Base-by-base conservation (phyloP, 2,329 filamentous ascomycete species). In the Cercospora berteroae region DNA sequence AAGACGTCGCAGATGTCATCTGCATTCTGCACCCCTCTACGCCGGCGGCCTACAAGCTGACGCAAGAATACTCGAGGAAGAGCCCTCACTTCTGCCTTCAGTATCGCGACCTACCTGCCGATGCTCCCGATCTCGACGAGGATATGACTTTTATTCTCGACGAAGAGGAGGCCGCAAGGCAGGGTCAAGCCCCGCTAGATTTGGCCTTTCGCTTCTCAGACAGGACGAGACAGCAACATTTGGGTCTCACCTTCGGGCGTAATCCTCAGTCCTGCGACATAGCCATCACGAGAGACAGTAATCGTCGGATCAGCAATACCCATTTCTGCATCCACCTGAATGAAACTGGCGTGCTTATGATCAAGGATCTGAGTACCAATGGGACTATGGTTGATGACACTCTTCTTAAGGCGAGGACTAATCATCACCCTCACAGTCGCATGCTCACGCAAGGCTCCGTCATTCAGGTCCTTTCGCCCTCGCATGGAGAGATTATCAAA, bases 261-360 rank as follows among this genome's bases (percentile, higher is more conserved):
- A 94, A 95, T 75, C 73, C 80, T 0, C 73, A 78, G 56, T 85
- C 87, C 36, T 95, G 92, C 79, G 95, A 99, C 75, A 83, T 92
- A 61, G 80, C 89, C 66, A 87, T 92, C 58, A 79, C 82, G 39
- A 84, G 89, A 70, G 90, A 94, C 71, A 86, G 86, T 0, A 82
- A 87, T 62, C 90, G 87, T 77, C 87, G 91, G 52, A 86, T 99
- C 67, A 98, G 94, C 82, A 97, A 98, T 77, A 85, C 91, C n/a
- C 95, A 99, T 78, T 99, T 98, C 78, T 90, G 93, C 63, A 96
- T 99, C 69, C 97, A 90, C 76, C 85, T 97, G 73, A 99, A 96
- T 74, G 83, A 88, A n/a, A 88, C 92, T 70, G 92, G 91, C 29
- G 89, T 91, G 65, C 85, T 97, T 71, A 97, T 99, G 93, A 83